These are phyloP conservation scores for Ustulina deusta DNA, from an alignment of 2,329 filamentous ascomycete genomes.

Conservation along the genomic window DNA sequence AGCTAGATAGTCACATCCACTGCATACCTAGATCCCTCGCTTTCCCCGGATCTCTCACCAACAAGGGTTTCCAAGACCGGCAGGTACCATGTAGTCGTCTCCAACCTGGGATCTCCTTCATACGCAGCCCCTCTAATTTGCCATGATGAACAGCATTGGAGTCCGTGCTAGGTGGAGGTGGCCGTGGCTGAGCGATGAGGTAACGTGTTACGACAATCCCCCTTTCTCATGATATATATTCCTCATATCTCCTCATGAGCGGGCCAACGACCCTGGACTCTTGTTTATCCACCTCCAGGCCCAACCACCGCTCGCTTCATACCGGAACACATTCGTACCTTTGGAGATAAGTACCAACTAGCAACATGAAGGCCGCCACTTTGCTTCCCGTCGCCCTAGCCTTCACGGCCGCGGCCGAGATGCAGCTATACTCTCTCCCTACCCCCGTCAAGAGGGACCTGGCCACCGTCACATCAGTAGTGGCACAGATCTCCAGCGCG, in stretches of 20 bases:
- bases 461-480: conserved; percentile 42
- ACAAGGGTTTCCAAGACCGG: conserved; percentile 17
- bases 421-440: conserved; percentile 33
- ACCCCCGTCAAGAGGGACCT: conserved; percentile 42
- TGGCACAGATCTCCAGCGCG: conserved; percentile 43
- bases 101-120: background rate
- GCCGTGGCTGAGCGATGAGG: conserved; percentile 24
- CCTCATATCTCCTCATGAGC: background rate
- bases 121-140: conserved; percentile 26
- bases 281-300: background rate
- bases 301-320: background rate
- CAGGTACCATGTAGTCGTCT: conserved; percentile 13
- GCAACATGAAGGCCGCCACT: conserved; percentile 45
- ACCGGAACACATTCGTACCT: background rate
- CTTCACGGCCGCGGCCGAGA: conserved; percentile 43
- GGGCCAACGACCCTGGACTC: background rate
- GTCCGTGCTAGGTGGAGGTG: conserved; percentile 17
- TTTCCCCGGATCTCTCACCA: conserved; percentile 24
- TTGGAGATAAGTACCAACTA: background rate
- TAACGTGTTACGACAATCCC: conserved; percentile 7
- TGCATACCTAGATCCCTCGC: conserved; percentile 5
- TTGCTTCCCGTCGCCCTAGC: conserved; percentile 43
- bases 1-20: background rate
- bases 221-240: conserved; percentile 24
- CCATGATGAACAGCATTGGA: background rate